A percentile compares a stretch with the other conserved stretches of the same genome.
These are phyloP conservation scores for Leptodontidium sp. DNA, from an alignment of 2,329 filamentous ascomycete genomes.

Conservation along the genomic window DNA sequence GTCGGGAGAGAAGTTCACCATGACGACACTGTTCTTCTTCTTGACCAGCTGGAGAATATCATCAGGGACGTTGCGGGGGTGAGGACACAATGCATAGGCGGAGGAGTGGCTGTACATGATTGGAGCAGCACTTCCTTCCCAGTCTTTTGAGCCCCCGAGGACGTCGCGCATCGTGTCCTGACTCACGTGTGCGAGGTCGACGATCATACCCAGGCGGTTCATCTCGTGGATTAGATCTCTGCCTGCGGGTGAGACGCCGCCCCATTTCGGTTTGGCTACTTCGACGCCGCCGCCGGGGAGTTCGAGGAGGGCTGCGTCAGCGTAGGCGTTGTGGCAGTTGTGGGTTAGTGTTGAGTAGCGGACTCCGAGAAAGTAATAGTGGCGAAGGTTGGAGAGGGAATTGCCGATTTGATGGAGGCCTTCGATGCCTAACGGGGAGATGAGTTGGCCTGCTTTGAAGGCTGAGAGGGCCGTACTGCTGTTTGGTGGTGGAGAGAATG, in stretches of 20 bases:
- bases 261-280: conserved; percentile 63
- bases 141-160: conserved; percentile 67
- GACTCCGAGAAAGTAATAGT: conserved; percentile 80
- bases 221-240: conserved; percentile 80
- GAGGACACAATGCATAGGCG: conserved; percentile 80
- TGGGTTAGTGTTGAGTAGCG: conserved; percentile 90
- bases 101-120: conserved; percentile 92
- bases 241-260: conserved; percentile 77
- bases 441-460: conserved; percentile 69
- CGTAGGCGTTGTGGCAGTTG: conserved; percentile 91
- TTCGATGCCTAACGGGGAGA: conserved; percentile 83
- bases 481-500: conserved; percentile 71
- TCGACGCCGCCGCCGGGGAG: conserved; percentile 48
- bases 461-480: conserved; percentile 67
- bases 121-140: conserved; percentile 79
- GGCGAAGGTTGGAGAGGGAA: conserved; percentile 75
- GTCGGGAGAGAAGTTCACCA: conserved; percentile 87
- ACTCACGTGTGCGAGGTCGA: conserved; percentile 83
- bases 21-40: conserved; percentile 76
- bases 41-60: conserved; percentile 81
- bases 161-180: conserved; percentile 87
- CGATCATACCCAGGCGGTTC: conserved; percentile 94
- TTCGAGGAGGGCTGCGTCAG: conserved; percentile 79
- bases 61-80: conserved; percentile 91
- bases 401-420: conserved; percentile 96